These are phyloP conservation scores for Botrytis deweyae DNA, from an alignment of 2,329 filamentous ascomycete species.

Conservation along the genomic window DNA sequence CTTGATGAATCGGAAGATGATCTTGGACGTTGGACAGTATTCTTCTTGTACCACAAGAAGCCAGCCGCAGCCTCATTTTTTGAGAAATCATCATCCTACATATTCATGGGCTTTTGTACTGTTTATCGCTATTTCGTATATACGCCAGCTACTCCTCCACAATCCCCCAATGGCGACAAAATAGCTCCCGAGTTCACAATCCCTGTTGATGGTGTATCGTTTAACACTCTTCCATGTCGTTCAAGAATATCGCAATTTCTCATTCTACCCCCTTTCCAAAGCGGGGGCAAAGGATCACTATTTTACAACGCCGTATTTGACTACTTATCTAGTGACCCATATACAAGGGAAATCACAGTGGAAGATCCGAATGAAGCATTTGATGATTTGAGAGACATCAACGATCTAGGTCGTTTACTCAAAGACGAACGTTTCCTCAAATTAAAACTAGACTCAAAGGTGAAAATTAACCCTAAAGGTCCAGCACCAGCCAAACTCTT, in stretches of 20 bases:
- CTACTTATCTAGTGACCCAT: slow-evolving; percentile 60
- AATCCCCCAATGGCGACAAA: slow-evolving; percentile 40
- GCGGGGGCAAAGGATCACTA: slow-evolving; percentile 71
- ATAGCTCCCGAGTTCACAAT: slow-evolving; percentile 46
- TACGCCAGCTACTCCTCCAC: slow-evolving; percentile 48
- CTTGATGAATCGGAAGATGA: slow-evolving; percentile 69
- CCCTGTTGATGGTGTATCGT: slow-evolving; percentile 38
- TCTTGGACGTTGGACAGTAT: slow-evolving; percentile 84
- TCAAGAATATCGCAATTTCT: slow-evolving; percentile 91
- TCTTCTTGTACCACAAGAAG: slow-evolving; percentile 74
- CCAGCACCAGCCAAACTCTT: slow-evolving; percentile 55
- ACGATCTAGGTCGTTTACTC: slow-evolving; percentile 67
- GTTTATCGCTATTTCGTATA: slow-evolving; percentile 82
- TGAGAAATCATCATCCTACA: slow-evolving; percentile 58
- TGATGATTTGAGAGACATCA: slow-evolving; percentile 74
- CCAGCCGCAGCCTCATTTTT: slow-evolving; percentile 38
- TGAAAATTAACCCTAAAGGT: slow-evolving; percentile 51
- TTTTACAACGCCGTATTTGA: slow-evolving; percentile 81
- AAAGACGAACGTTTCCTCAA: slow-evolving; percentile 56
- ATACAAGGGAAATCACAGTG: slow-evolving; percentile 78
- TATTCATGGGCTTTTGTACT: slow-evolving; percentile 85
- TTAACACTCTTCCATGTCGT: slow-evolving; percentile 68
- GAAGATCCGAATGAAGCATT: slow-evolving; percentile 92
- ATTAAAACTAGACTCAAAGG: slow-evolving; percentile 54
- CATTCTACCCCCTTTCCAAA: slow-evolving; percentile 83